Evolutionary conservation across 2,329 filamentous ascomycete species (phyloP).

Genomic region (Claviceps quebecensis): DNA sequence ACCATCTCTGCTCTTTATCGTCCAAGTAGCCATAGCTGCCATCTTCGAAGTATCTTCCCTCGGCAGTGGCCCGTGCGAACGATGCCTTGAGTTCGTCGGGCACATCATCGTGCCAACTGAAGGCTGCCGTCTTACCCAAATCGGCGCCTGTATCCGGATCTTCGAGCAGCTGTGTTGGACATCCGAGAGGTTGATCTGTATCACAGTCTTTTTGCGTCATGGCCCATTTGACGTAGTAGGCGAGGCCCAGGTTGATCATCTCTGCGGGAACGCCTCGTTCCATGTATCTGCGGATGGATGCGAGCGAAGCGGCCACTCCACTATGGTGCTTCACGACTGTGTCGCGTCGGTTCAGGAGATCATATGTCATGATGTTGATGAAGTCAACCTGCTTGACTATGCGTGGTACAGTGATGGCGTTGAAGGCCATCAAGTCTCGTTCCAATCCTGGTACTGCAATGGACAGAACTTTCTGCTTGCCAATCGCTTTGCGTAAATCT

Average conservation of each 20-base stretch:
- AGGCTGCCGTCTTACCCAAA: slow-evolving; percentile 40
- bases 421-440: slow-evolving; percentile 55
- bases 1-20: slow-evolving; percentile 43
- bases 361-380: slow-evolving; percentile 57
- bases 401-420: slow-evolving; percentile 37
- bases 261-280: slow-evolving; percentile 33
- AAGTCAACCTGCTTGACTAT: slow-evolving; percentile 49
- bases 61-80: slow-evolving; percentile 38
- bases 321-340: slow-evolving; percentile 50
- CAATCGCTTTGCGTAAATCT: slow-evolving; percentile 44
- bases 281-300: slow-evolving; percentile 45
- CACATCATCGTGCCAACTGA: slow-evolving; percentile 45
- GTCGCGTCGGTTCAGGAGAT: slow-evolving; percentile 57
- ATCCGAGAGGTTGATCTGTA: slow-evolving; percentile 32
- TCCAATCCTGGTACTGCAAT: slow-evolving; percentile 53
- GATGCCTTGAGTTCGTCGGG: slow-evolving; percentile 39
- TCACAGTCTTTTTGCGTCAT: slow-evolving; percentile 29
- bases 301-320: slow-evolving; percentile 40
- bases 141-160: slow-evolving; percentile 43
- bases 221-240: slow-evolving; percentile 56
- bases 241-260: slow-evolving; percentile 49
- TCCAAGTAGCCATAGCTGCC: slow-evolving; percentile 63
- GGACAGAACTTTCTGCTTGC: slow-evolving; percentile 43
- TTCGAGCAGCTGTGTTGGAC: slow-evolving; percentile 42
- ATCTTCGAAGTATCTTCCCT: slow-evolving; percentile 39